Base-by-base conservation (phyloP, 2,329 filamentous ascomycete species). In the Fusarium concolor region DNA sequence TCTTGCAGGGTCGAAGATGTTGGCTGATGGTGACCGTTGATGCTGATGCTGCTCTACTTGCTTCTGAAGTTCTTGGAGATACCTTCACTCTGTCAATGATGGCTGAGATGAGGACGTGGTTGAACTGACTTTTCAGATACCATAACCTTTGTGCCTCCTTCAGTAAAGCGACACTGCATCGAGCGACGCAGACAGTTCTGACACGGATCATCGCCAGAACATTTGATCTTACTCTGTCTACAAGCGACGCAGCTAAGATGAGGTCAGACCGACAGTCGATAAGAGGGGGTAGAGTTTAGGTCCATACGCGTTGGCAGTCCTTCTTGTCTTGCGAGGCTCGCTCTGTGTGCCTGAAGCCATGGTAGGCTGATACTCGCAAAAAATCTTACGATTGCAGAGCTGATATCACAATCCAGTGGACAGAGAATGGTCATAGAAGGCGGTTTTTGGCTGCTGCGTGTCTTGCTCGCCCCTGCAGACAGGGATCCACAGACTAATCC, bases 141-240 rank as follows among this genome's bases (percentile, higher is more conserved):
- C 33, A 74, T 65, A 10, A 79, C 71, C 51, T 74, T 78, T 33
- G 60, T 70, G 6, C 67, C 67, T 2, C 60, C 70, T 8, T 78
- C 76, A 5, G 70, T 64, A 35, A 79, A 80, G 7, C 58, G 74
- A 49, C 79, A 80, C 24, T 64, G 63, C 2, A 78, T 52, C 2
- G 58, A 44, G 1, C 77, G 77, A 8, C 77, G 71, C 35, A 72
- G 71, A 41, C 77, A 78, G 10, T 77, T 78, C 26, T 67, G 59
- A 37, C 77, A 78, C 7, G 77, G 77, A 10, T 77, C 70, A 6
- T 72, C 59, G n/a, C 77, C 77, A 3, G 76, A 77, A 22, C 77
- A 78, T 65, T 78, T 78, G 29, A 78, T 77, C 62, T 78, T 78
- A 57, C 76, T 77, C 29, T 77, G 74, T 8, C 77, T 75, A 49